phyloP scores from a whole-genome alignment of 345 rosid genomes.

The Corchorus olitorius region DNA sequence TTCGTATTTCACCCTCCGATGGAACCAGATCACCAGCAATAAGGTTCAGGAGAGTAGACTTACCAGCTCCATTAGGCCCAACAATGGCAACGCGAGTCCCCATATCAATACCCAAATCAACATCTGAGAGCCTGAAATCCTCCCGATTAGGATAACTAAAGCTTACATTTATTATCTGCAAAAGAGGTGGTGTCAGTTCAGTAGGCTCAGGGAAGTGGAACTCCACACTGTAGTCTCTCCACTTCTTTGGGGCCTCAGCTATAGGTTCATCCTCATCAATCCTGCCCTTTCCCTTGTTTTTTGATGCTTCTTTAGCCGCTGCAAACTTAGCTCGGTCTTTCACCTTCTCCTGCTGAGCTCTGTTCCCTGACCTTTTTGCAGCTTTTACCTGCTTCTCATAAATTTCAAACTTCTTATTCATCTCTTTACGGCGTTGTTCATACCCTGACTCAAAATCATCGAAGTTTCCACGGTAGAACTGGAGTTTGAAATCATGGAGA shows the following conservation, averaged over 20 bases:
- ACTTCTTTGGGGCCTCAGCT: constrained; percentile 79
- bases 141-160: constrained; percentile 81
- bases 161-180: constrained; percentile 89
- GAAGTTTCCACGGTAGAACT: constrained; percentile 83
- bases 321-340: constrained; percentile 75
- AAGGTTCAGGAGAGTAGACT: constrained; percentile 87
- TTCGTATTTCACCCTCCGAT: constrained; percentile 74
- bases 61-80: constrained; percentile 98
- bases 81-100: constrained; percentile 93
- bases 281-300: constrained; percentile 75
- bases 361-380: constrained; percentile 80
- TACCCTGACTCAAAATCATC: constrained; percentile 84
- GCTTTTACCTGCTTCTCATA: constrained; percentile 84
- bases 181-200: constrained; percentile 88
- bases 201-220: constrained; percentile 98
- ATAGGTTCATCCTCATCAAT: constrained; percentile 69
- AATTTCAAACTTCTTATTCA: constrained; percentile 77
- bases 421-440: constrained; percentile 89
- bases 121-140: constrained; percentile 77
- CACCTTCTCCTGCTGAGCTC: constrained; percentile 85
- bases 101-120: constrained; percentile 98
- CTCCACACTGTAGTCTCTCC: constrained; percentile 93
- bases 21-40: constrained; percentile 91
- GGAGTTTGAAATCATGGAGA: constrained; percentile 84
- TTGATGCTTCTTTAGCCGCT: constrained; percentile 79